Evolutionary conservation across 495 filamentous ascomycete genomes (phyloP).

Genomic region (Penicillium cosmopolitanum): DNA sequence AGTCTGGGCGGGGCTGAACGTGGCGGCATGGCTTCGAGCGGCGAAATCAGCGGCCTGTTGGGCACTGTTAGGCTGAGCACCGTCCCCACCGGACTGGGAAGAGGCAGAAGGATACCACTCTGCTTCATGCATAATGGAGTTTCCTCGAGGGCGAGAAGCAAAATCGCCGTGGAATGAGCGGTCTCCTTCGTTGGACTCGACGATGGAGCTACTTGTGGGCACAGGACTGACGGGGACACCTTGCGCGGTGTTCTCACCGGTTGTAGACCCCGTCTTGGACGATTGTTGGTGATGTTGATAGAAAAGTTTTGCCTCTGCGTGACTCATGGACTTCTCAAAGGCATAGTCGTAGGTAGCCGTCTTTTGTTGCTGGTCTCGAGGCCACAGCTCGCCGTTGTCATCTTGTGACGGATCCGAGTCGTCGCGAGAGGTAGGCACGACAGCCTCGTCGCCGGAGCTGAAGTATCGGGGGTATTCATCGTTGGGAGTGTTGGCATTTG

Average conservation of each 20-base stretch:
- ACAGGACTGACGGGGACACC: constrained; percentile 24
- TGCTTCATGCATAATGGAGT: constrained; percentile 19
- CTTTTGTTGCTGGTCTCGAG: constrained; percentile 73
- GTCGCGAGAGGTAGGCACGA: constrained; percentile 17
- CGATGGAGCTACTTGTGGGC: constrained; percentile 14
- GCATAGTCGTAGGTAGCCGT: constrained; percentile 85
- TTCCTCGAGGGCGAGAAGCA: constrained; percentile 14
- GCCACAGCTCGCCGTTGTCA: constrained; percentile 20
- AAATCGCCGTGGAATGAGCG: constrained; percentile 7
- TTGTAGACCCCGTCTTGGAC: constrained; percentile 23
- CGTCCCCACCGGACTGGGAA: constrained; percentile 9
- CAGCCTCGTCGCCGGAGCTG: constrained; percentile 12
- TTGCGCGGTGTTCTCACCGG: constrained; percentile 19
- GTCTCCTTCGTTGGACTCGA: constrained; percentile 13
- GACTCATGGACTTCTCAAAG: constrained; percentile 87
- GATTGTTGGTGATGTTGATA: constrained; percentile 84
- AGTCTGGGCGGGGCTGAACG: constrained; percentile 50
- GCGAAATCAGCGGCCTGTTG: constrained; percentile 45
- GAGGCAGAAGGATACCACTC: constrained; percentile 20
- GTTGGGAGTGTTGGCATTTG: constrained; percentile 29
- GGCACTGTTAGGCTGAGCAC: constrained; percentile 29
- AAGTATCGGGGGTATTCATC: constrained; percentile 16
- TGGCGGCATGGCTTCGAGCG: constrained; percentile 46
- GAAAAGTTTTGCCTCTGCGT: constrained; percentile 91
- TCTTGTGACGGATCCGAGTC: constrained; percentile 13